These are phyloP conservation scores for Solanum habrochaites DNA, from an alignment of 257 asterid genomes.

Conservation along the genomic window DNA sequence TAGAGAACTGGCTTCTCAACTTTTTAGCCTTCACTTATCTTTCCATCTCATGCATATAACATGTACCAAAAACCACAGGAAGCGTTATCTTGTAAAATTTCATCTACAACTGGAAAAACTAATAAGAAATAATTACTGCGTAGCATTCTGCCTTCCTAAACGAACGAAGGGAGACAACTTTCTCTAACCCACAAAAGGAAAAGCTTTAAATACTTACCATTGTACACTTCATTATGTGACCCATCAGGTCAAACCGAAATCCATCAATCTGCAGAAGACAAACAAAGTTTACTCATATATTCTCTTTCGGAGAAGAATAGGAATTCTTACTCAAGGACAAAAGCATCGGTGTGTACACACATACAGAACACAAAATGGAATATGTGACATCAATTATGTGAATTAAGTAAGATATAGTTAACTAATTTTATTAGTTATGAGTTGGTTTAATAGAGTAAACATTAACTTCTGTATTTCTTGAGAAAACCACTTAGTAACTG, in stretches of 20 bases:
- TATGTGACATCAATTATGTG: background rate
- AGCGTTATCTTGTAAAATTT: background rate
- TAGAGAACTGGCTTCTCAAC: background rate
- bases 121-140: background rate
- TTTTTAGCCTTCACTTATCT: background rate
- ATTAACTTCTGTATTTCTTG: background rate
- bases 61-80: background rate
- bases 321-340: background rate
- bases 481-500: background rate
- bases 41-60: background rate
- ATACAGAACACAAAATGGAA: background rate
- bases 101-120: background rate
- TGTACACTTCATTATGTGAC: conserved; percentile 83
- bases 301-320: background rate
- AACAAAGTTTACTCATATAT: background rate
- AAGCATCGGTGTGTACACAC: background rate
- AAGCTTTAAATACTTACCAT: conserved; percentile 40
- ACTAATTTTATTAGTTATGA: background rate
- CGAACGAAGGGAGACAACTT: background rate
- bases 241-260: conserved; percentile 96
- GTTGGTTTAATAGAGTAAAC: background rate
- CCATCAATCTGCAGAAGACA: conserved; percentile 76
- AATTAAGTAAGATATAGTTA: background rate
- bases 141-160: background rate
- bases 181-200: background rate